phyloP scores from a whole-genome alignment of 2,329 filamentous ascomycete species.

The Clarireedia sp. region DNA sequence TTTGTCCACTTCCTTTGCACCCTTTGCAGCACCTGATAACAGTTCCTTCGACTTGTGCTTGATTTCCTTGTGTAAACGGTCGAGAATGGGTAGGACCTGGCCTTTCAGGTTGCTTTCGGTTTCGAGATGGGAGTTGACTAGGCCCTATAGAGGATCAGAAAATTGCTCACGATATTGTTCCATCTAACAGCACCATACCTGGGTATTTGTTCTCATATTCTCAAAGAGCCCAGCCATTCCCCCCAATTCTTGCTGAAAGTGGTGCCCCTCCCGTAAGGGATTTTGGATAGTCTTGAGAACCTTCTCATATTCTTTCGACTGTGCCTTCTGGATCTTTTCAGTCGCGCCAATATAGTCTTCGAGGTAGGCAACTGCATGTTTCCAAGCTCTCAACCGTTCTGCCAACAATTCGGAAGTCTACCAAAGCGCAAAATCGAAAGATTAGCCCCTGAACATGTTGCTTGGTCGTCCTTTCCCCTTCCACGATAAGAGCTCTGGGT shows the following conservation, averaged over 20 bases:
- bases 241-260: constrained; percentile 86
- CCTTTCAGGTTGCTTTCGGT: constrained; percentile 87
- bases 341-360: constrained; percentile 83
- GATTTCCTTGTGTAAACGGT: constrained; percentile 89
- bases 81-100: constrained; percentile 78
- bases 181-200: constrained; percentile 37
- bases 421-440: not conserved
- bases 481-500: constrained; percentile 6
- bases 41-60: constrained; percentile 95
- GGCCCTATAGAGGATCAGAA: constrained; percentile 43
- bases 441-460: not conserved
- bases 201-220: constrained; percentile 86
- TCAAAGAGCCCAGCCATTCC: constrained; percentile 88
- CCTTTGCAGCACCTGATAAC: constrained; percentile 69
- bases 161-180: not conserved
- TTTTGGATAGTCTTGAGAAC: constrained; percentile 85
- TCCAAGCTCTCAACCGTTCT: constrained; percentile 90
- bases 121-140: constrained; percentile 83
- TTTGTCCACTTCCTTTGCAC: constrained; percentile 86
- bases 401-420: constrained; percentile 73
- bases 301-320: constrained; percentile 93
- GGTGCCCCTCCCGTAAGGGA: constrained; percentile 80
- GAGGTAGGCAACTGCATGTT: constrained; percentile 83
- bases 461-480: no score
- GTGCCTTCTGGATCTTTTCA: constrained; percentile 75